phyloP scores from a whole-genome alignment of 257 asterid species.

The Schizonepeta tenuifolia region DNA sequence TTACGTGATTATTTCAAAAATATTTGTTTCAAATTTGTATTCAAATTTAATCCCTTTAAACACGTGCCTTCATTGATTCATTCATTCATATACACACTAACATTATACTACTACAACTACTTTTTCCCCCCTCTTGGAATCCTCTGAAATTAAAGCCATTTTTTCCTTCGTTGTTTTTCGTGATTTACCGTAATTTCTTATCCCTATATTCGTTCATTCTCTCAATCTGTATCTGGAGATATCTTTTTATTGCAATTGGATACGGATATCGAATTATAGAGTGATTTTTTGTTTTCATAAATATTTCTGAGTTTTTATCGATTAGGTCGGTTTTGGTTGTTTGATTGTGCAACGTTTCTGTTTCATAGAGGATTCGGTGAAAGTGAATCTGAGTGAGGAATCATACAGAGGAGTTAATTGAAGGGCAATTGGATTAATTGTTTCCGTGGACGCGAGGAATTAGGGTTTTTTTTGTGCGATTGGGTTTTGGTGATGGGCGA shows the following conservation, averaged over 20 bases:
- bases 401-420: constrained; percentile 24
- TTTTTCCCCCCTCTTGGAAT: not conserved
- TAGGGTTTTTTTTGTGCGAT: constrained; percentile 32
- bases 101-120: constrained; percentile 19
- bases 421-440: constrained; percentile 25
- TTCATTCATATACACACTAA: constrained; percentile 14
- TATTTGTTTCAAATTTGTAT: constrained; percentile 3
- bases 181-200: not conserved
- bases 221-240: constrained; percentile 16
- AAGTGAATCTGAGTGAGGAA: constrained; percentile 16
- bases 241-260: constrained; percentile 5
- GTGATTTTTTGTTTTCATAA: not conserved
- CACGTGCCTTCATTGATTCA: constrained; percentile 36
- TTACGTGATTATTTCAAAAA: not conserved
- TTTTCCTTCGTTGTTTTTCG: constrained; percentile 2
- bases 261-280: constrained; percentile 4
- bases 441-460: constrained; percentile 21
- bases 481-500: constrained; percentile 24
- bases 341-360: constrained; percentile 33
- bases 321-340: constrained; percentile 34
- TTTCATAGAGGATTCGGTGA: constrained; percentile 23
- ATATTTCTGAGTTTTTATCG: not conserved
- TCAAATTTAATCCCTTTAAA: not conserved
- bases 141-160: constrained; percentile 25
- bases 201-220: not conserved